A percentile compares a stretch with the other conserved stretches of the same genome.
These are phyloP conservation scores for Bipolaris cookei DNA, from an alignment of 2,329 filamentous ascomycete species.

Conservation along the genomic window DNA sequence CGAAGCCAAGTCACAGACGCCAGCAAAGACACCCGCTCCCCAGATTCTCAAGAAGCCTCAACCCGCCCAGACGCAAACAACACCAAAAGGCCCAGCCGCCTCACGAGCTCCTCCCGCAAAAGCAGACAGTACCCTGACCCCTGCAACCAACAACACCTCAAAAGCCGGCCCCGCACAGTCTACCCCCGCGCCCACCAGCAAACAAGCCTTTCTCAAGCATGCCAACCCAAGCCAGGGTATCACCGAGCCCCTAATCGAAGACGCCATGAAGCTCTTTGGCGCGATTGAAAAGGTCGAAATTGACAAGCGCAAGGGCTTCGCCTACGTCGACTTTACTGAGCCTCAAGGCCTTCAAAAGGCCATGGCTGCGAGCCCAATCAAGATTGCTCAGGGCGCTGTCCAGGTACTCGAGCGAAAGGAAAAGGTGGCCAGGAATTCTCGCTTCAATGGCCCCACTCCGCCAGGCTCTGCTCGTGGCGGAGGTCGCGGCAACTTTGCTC, in stretches of 20 bases:
- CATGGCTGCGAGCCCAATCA: constrained; percentile 78
- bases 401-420: constrained; percentile 85
- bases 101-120: constrained; percentile 30
- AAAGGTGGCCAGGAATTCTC: constrained; percentile 39
- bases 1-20: constrained; percentile 35
- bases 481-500: constrained; percentile 40
- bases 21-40: constrained; percentile 39
- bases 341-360: constrained; percentile 76
- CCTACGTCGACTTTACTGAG: constrained; percentile 86
- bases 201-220: constrained; percentile 64
- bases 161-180: constrained; percentile 25
- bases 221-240: constrained; percentile 87
- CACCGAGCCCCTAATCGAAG: constrained; percentile 78
- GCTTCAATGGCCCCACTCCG: constrained; percentile 35
- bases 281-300: constrained; percentile 82
- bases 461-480: constrained; percentile 40
- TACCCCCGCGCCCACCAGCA: constrained; percentile 45
- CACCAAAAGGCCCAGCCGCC: constrained; percentile 42
- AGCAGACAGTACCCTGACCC: constrained; percentile 21
- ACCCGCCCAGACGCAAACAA: constrained; percentile 26
- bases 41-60: constrained; percentile 52
- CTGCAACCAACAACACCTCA: constrained; percentile 4
- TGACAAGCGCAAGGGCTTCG: constrained; percentile 92
- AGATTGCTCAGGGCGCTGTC: constrained; percentile 83
- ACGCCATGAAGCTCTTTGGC: constrained; percentile 76